Percentiles rank a stretch among this genome's conserved stretches.
Conservation (phyloP, 2,329 filamentous ascomycete species). For the Pseudogymnoascus sp. region DNA sequence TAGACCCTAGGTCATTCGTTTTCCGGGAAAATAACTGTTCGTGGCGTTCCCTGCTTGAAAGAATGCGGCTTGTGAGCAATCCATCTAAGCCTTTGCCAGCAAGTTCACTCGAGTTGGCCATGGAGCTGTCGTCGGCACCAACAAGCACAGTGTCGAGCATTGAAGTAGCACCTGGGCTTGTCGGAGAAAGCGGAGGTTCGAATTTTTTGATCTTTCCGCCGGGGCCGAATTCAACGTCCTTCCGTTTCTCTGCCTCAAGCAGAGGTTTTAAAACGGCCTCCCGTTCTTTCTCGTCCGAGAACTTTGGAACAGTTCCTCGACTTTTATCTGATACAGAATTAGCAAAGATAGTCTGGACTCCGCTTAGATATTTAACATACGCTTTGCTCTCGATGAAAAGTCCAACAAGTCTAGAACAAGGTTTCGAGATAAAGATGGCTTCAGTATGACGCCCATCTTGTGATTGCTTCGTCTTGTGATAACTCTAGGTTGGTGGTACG, state of each 20-base stretch:
- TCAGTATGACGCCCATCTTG: conserved; percentile 54
- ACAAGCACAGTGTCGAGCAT: conserved; percentile 2
- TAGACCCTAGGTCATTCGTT: conserved; percentile 42
- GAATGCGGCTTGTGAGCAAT: background rate
- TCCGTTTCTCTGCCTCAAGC: background rate
- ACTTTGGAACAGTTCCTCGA: background rate
- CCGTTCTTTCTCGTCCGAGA: background rate
- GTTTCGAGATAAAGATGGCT: conserved; percentile 53
- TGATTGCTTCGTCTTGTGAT: conserved; percentile 55
- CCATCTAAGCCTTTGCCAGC: background rate
- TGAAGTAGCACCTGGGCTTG: background rate
- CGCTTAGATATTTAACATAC: background rate
- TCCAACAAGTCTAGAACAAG: conserved; percentile 42
- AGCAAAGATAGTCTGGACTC: background rate
- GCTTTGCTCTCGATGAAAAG: background rate
- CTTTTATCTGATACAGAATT: background rate
- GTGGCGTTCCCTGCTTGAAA: conserved; percentile 50
- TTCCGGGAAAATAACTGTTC: conserved; percentile 46
- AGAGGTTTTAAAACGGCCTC: conserved; percentile 4
- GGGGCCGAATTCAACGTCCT: background rate
- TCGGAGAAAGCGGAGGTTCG: background rate
- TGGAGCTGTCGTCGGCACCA: background rate
- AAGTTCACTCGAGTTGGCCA: background rate
- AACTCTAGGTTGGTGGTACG: conserved; percentile 49
- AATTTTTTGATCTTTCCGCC: background rate